These are phyloP conservation scores for Chiua sp. DNA, from an alignment of 1,284 basidiomycete genomes.

Conservation along the genomic window DNA sequence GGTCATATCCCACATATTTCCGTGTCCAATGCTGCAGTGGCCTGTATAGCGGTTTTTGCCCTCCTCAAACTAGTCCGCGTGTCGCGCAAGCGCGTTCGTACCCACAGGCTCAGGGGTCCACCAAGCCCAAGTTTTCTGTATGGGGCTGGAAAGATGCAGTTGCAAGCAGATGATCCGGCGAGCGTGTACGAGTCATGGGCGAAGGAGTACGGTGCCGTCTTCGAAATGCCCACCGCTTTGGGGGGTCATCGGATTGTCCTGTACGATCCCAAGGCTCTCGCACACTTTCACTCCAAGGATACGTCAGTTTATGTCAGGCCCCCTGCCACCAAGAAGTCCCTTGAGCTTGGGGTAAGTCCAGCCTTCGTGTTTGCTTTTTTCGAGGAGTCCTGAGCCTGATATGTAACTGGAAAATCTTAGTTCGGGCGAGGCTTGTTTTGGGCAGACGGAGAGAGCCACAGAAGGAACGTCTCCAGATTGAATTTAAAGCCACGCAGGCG, in stretches of 20 bases:
- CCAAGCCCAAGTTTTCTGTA: constrained; percentile 19
- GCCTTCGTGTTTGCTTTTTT: no score
- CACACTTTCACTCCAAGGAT: constrained; percentile 58
- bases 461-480: neutral
- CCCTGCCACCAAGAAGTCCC: constrained; percentile 40
- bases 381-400: no score
- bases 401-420: no score
- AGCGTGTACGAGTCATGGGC: constrained; percentile 28
- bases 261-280: constrained; percentile 57
- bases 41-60: neutral
- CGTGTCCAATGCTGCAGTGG: neutral
- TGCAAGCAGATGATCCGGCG: constrained; percentile 4
- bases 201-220: constrained; percentile 46
- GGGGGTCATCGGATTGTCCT: constrained; percentile 49
- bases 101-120: constrained; percentile 24
- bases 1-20: neutral
- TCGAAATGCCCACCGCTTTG: constrained; percentile 45
- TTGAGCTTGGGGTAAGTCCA: constrained; percentile 47
- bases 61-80: constrained; percentile 7
- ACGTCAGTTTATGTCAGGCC: constrained; percentile 52
- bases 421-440: constrained; percentile 24
- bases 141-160: constrained; percentile 16
- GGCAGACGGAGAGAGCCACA: constrained; percentile 19
- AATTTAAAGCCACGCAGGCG: neutral
- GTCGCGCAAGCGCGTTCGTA: constrained; percentile 13